phyloP scores from a whole-genome alignment of 371 early-diverging fungal genomes.

The Phascolomyces articulosus region DNA sequence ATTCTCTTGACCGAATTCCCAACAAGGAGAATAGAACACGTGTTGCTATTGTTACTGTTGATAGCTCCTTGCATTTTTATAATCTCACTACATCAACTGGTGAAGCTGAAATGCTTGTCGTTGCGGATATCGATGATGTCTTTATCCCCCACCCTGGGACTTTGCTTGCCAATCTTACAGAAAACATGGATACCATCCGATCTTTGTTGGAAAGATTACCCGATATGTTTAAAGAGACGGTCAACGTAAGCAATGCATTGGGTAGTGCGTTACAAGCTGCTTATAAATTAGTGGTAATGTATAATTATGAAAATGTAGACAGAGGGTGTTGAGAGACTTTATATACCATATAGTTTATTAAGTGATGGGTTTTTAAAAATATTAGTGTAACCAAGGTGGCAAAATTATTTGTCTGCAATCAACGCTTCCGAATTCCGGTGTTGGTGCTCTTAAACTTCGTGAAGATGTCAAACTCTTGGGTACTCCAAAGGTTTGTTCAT shows the following conservation, averaged over 20 bases:
- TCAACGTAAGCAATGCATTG: slow-evolving; percentile 75
- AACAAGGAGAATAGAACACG: slow-evolving; percentile 88
- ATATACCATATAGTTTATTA: background rate
- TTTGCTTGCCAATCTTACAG: slow-evolving; percentile 84
- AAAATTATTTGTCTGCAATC: slow-evolving; percentile 89
- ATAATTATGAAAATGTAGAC: background rate
- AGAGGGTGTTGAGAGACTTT: too few relatives aligned
- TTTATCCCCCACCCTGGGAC: slow-evolving; percentile 87
- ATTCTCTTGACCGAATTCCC: slow-evolving; percentile 85
- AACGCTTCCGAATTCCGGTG: slow-evolving; percentile 81
- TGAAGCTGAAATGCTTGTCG: slow-evolving; percentile 94
- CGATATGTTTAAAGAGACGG: slow-evolving; percentile 84
- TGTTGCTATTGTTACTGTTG: slow-evolving; percentile 90
- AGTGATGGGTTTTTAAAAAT: background rate
- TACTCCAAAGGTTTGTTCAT: slow-evolving; percentile 64
- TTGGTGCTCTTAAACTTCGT: slow-evolving; percentile 81
- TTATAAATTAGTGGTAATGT: slow-evolving; percentile 74
- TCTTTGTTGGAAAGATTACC: slow-evolving; percentile 75
- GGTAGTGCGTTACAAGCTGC: slow-evolving; percentile 89
- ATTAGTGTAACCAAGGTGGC: slow-evolving; percentile 79
- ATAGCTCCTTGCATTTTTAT: slow-evolving; percentile 89
- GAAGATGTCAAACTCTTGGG: slow-evolving; percentile 88
- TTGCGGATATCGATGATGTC: slow-evolving; percentile 88
- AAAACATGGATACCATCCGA: slow-evolving; percentile 73
- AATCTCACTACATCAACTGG: slow-evolving; percentile 63